Percentiles rank a stretch among this genome's conserved stretches.
Conservation (phyloP, 768 basidiomycete species). For the Tulasnella sp. region DNA sequence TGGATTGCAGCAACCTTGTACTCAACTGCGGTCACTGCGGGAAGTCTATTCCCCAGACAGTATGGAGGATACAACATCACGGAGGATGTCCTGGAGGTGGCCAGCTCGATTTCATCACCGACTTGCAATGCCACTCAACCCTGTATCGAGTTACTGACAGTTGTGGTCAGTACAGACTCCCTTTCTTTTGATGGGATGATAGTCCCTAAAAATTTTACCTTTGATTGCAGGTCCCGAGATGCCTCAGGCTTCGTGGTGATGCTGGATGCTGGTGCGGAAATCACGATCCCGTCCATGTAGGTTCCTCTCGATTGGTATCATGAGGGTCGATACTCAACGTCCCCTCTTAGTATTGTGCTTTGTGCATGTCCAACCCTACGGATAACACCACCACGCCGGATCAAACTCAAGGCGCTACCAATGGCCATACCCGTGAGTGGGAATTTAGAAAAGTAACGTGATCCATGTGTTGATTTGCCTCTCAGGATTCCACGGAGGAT, state of each 20-base stretch:
- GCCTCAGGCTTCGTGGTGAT: neutral
- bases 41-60: too few species aligned
- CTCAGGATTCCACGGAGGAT: conserved; percentile 9
- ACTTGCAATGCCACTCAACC: conserved; percentile 9
- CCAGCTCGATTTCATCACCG: neutral
- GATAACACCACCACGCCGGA: conserved; percentile 13
- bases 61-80: conserved; percentile 11
- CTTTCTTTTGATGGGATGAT: neutral
- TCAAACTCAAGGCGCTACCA: conserved; percentile 8
- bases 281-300: conserved; percentile 13
- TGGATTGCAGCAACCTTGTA: too few species aligned
- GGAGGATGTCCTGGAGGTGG: neutral
- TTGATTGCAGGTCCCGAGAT: conserved; percentile 3
- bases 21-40: too few species aligned
- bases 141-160: neutral
- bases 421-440: conserved; percentile 5
- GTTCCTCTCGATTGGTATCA: neutral
- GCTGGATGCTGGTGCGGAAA: conserved; percentile 7
- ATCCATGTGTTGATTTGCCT: neutral
- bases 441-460: neutral
- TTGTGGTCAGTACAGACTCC: neutral
- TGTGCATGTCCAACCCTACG: conserved; percentile 8
- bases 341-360: conserved; percentile 4
- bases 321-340: neutral
- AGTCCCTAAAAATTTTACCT: neutral